Evolutionary conservation across 2,329 filamentous ascomycete species (phyloP).

Genomic region (Colletotrichum lupini): DNA sequence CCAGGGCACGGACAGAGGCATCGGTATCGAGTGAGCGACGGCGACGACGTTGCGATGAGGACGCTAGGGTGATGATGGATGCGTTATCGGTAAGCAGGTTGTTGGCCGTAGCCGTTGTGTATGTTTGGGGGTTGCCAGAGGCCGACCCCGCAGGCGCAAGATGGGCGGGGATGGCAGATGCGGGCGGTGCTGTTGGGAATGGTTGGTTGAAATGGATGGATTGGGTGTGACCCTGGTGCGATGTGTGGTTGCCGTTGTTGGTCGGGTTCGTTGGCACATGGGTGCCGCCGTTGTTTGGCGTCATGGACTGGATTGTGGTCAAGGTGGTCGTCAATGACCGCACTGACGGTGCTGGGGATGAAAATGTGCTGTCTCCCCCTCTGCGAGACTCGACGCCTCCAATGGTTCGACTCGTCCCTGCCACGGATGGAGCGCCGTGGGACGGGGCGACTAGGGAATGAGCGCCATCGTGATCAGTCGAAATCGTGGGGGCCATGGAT

Average conservation of each 20-base stretch:
- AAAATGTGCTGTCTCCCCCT: conserved; percentile 82
- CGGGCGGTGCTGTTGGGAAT: conserved; percentile 71
- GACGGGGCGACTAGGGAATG: conserved; percentile 82
- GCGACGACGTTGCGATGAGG: conserved; percentile 81
- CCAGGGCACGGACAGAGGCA: conserved; percentile 85
- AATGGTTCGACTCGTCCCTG: conserved; percentile 79
- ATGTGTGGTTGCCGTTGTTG: conserved; percentile 55
- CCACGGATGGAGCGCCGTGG: conserved; percentile 72
- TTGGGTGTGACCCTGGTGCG: conserved; percentile 47
- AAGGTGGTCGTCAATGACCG: conserved; percentile 85
- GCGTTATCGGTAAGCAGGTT: conserved; percentile 87
- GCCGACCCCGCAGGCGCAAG: conserved; percentile 62
- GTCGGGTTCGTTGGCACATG: conserved; percentile 36
- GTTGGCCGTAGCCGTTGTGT: conserved; percentile 82
- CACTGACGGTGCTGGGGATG: conserved; percentile 83
- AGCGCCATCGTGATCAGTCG: conserved; percentile 83
- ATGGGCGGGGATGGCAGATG: conserved; percentile 79
- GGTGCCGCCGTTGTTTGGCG: conserved; percentile 58
- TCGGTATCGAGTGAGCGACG: conserved; percentile 87
- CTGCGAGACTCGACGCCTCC: conserved; percentile 75
- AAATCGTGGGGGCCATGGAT: conserved; percentile 82
- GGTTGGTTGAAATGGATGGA: conserved; percentile 74
- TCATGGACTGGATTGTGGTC: conserved; percentile 79
- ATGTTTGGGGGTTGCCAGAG: conserved; percentile 73
- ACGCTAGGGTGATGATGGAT: conserved; percentile 85